Conservation (phyloP, 139 green algal species). For the Mesotaenium endlicherianum region DNA sequence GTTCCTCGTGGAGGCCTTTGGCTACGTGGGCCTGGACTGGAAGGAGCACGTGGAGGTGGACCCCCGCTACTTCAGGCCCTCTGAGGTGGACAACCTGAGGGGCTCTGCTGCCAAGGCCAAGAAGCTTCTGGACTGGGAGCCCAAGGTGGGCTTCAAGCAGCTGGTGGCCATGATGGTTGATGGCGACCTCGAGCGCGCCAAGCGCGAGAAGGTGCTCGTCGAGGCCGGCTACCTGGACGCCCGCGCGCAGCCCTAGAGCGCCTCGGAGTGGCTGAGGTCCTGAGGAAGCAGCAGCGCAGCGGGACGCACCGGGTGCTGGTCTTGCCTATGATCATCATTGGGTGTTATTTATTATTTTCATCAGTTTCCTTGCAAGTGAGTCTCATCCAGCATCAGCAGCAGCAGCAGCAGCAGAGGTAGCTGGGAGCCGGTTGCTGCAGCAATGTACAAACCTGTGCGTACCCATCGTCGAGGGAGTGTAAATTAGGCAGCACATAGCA, state of each 20-base stretch:
- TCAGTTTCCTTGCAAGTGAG: no score
- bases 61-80: constrained; percentile 69
- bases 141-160: constrained; percentile 57
- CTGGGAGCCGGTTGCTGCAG: no score
- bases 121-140: constrained; percentile 62
- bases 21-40: constrained; percentile 48
- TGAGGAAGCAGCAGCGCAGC: no score
- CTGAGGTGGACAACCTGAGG: constrained; percentile 73
- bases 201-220: constrained; percentile 42
- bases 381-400: no score
- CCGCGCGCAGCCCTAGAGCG: constrained; percentile 29
- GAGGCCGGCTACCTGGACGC: constrained; percentile 39
- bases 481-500: no score
- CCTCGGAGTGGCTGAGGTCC: no score
- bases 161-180: constrained; percentile 78
- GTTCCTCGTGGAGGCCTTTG: constrained; percentile 43
- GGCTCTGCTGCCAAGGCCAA: constrained; percentile 66
- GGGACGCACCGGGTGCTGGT: no score
- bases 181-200: constrained; percentile 57
- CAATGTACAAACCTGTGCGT: no score
- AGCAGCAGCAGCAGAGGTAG: no score
- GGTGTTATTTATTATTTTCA: no score
- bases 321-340: no score
- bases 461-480: no score
- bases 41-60: constrained; percentile 54